phyloP scores from a whole-genome alignment of 345 rosid species.

The Rhodamnia argentea region DNA sequence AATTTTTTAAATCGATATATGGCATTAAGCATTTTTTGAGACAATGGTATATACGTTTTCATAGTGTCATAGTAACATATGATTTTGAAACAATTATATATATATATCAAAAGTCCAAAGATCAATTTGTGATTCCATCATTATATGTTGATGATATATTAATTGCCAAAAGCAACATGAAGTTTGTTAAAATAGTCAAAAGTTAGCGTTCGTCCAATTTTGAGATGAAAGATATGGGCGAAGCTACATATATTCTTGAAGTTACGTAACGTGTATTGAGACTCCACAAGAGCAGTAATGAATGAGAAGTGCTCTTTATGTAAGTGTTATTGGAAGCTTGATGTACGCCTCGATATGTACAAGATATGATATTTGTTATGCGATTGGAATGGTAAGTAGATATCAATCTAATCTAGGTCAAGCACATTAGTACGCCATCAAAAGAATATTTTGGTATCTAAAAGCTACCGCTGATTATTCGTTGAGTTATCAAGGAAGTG shows the following conservation, averaged over 20 bases:
- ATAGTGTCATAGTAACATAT: not conserved
- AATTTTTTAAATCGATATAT: no score
- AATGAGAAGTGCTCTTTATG: not conserved
- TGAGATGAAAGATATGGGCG: no score
- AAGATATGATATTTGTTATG: not conserved
- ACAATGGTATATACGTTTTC: not conserved
- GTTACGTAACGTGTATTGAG: no score
- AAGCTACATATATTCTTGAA: not conserved
- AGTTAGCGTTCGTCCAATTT: no score
- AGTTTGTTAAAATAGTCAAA: no score
- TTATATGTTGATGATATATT: no score
- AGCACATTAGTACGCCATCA: not conserved
- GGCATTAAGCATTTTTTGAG: not conserved
- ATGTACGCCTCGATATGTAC: not conserved
- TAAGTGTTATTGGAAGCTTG: not conserved
- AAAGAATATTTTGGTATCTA: no score
- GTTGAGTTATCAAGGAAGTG: no score
- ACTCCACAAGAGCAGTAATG: not conserved
- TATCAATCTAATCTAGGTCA: not conserved
- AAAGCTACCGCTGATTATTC: no score
- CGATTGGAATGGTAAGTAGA: not conserved
- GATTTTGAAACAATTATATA: no score
- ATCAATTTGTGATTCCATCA: no score
- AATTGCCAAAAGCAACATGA: not conserved
- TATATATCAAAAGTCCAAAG: no score